phyloP scores from a whole-genome alignment of 352 stramenopile species.

The Peronospora farinosa region DNA sequence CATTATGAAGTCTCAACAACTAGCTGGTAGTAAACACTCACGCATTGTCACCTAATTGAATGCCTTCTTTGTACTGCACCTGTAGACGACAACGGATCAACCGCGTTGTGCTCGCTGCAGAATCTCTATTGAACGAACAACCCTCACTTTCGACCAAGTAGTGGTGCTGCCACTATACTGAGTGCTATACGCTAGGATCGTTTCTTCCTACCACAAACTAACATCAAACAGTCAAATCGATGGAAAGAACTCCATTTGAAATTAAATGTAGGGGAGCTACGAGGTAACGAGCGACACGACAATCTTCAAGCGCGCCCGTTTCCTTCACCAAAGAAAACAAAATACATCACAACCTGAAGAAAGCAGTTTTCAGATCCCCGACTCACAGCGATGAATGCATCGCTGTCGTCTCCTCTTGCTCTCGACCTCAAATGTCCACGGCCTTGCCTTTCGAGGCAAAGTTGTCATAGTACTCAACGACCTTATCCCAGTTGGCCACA shows the following conservation, averaged over 20 bases:
- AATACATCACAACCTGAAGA: conserved; percentile 17
- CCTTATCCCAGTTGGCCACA: conserved; percentile 93
- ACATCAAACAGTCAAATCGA: background rate
- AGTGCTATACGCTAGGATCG: background rate
- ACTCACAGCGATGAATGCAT: conserved; percentile 22
- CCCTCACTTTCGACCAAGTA: background rate
- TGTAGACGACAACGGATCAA: no score
- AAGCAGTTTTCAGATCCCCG: conserved; percentile 2
- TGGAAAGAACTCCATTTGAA: conserved; percentile 18
- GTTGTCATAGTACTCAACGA: conserved; percentile 88
- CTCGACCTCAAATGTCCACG: conserved; percentile 72
- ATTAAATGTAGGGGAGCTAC: conserved; percentile 20
- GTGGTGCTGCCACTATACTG: background rate
- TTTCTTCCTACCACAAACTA: background rate
- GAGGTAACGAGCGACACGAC: conserved; percentile 12
- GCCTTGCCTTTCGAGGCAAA: conserved; percentile 82
- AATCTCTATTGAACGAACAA: no score
- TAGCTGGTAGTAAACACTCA: no score
- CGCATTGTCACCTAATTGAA: no score
- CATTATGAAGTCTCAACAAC: no score
- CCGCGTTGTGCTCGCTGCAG: no score
- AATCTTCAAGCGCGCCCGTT: conserved; percentile 7
- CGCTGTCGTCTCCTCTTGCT: conserved; percentile 14
- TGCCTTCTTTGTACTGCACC: no score
- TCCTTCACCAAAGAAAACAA: conserved; percentile 3